These are phyloP conservation scores for Moricandia moricandioides DNA, from an alignment of 345 rosid genomes.

Conservation along the genomic window DNA sequence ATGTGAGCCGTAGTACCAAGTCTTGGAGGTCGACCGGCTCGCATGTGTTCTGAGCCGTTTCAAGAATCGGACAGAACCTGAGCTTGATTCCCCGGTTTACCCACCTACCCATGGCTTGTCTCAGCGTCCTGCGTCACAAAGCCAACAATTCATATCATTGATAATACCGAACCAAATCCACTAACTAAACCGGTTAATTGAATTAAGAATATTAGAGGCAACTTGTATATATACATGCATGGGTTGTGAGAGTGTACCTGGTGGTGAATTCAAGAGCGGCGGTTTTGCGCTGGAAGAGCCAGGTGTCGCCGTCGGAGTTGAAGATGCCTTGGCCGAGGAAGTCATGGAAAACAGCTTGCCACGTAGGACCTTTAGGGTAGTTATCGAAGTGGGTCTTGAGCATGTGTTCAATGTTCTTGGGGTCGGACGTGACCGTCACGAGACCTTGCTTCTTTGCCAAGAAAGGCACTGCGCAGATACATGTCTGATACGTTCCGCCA, in stretches of 20 bases:
- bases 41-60: constrained; percentile 51
- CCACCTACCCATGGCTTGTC: constrained; percentile 99
- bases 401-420: constrained; percentile 79
- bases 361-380: constrained; percentile 96
- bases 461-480: constrained; percentile 86
- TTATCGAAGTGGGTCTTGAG: constrained; percentile 84
- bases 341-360: constrained; percentile 95
- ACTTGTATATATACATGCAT: constrained; percentile 22
- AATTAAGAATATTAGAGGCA: not conserved
- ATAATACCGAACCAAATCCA: not conserved
- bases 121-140: constrained; percentile 53
- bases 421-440: constrained; percentile 96
- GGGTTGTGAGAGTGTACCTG: constrained; percentile 34
- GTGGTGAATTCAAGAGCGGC: constrained; percentile 99
- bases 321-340: constrained; percentile 91
- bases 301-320: constrained; percentile 87
- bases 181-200: not conserved
- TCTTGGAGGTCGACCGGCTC: constrained; percentile 86
- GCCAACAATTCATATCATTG: constrained; percentile 2
- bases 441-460: constrained; percentile 82
- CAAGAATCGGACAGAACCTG: constrained; percentile 71
- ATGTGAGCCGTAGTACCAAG: constrained; percentile 79
- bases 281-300: constrained; percentile 90
- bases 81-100: constrained; percentile 71
- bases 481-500: constrained; percentile 95